Evolutionary conservation across 2,329 filamentous ascomycete genomes (phyloP).

Genomic region (Dendryphion nanum): DNA sequence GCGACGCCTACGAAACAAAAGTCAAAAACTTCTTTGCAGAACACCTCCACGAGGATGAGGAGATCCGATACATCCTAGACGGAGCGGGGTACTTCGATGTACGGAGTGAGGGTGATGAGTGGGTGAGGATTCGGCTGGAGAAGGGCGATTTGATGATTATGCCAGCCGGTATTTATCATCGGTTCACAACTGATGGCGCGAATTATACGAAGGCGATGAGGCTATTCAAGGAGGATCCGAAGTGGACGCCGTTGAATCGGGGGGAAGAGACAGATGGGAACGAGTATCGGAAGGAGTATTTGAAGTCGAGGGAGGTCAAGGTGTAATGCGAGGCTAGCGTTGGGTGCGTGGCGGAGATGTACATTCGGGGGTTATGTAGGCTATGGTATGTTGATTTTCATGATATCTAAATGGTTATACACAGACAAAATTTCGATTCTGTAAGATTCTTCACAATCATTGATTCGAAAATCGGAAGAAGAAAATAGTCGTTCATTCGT

Average conservation of each 20-base stretch:
- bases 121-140: slow-evolving; percentile 82
- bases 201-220: slow-evolving; percentile 98
- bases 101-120: slow-evolving; percentile 75
- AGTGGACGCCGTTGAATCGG: slow-evolving; percentile 94
- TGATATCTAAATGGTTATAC: too few relatives aligned
- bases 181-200: slow-evolving; percentile 88
- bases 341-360: too few relatives aligned
- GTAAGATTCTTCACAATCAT: too few relatives aligned
- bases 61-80: slow-evolving; percentile 91
- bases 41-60: slow-evolving; percentile 97
- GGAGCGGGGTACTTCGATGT: slow-evolving; percentile 95
- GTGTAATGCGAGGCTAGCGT: too few relatives aligned
- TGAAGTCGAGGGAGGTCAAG: slow-evolving; percentile 45
- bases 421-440: too few relatives aligned
- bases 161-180: slow-evolving; percentile 93
- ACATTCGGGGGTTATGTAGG: too few relatives aligned
- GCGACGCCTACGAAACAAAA: slow-evolving; percentile 85
- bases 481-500: too few relatives aligned
- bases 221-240: slow-evolving; percentile 96
- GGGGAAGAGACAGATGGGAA: slow-evolving; percentile 75
- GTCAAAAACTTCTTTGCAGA: slow-evolving; percentile 92
- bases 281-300: slow-evolving; percentile 73
- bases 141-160: slow-evolving; percentile 91
- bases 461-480: too few relatives aligned
- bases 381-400: too few relatives aligned